Percentiles rank a stretch among this genome's conserved stretches.
These are phyloP conservation scores for Lecanicillium sp. DNA, from an alignment of 2,329 filamentous ascomycete species.

Conservation along the genomic window DNA sequence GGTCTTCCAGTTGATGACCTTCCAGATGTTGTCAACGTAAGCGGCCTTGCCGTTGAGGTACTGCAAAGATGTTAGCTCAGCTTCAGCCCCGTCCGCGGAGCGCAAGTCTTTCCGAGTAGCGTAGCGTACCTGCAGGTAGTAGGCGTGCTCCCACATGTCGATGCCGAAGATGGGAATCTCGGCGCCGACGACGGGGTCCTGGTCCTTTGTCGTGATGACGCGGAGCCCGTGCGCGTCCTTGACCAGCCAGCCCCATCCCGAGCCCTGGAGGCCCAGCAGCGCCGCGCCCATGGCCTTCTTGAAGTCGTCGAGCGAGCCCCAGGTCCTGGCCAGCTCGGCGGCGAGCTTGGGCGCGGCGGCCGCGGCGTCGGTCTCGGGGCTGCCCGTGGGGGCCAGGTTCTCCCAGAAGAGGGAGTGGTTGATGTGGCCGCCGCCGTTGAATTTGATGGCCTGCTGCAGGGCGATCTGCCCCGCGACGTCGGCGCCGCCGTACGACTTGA, in stretches of 20 bases:
- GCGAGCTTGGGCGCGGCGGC: conserved; percentile 51
- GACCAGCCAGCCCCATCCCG: conserved; percentile 84
- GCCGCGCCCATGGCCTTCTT: conserved; percentile 58
- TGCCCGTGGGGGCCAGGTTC: conserved; percentile 61
- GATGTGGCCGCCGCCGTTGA: conserved; percentile 88
- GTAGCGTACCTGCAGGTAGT: conserved; percentile 67
- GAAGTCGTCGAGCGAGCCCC: conserved; percentile 63
- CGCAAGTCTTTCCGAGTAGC: too few species aligned
- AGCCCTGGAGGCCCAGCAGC: conserved; percentile 70
- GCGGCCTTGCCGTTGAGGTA: conserved; percentile 71
- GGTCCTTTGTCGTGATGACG: conserved; percentile 79
- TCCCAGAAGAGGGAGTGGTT: conserved; percentile 94
- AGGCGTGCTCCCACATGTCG: conserved; percentile 93
- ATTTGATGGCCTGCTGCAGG: conserved; percentile 68
- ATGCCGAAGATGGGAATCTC: conserved; percentile 69
- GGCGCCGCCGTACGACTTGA: conserved; percentile 54
- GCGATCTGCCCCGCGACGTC: conserved; percentile 60
- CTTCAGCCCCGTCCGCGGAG: too few species aligned
- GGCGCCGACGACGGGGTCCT: conserved; percentile 64
- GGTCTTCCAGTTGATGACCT: conserved; percentile 71
- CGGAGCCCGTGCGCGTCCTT: conserved; percentile 56
- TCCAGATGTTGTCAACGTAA: conserved; percentile 73
- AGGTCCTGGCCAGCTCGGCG: conserved; percentile 56
- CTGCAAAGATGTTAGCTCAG: conserved; percentile 37
- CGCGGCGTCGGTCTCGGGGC: conserved; percentile 49